Evolutionary conservation across 2,329 filamentous ascomycete species (phyloP), one percentile per base, ranked within the genome.

Genomic region (Trichoderma breve): DNA sequence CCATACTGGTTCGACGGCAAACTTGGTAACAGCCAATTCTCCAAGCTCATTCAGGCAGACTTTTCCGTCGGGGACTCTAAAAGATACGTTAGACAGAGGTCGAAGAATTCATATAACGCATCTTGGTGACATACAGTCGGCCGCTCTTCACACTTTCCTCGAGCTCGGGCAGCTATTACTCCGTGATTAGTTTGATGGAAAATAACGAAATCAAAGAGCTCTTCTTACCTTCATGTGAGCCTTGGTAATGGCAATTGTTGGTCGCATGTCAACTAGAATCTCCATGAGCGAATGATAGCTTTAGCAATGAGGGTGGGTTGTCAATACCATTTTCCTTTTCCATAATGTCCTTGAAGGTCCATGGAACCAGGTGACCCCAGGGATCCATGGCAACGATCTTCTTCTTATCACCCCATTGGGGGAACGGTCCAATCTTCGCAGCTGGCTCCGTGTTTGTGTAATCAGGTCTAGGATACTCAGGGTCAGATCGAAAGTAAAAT

Each of bases 361-460:
- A 95, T 9, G 93, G 93, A 9, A 92, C 89, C 73, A 97, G 84
- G 83, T 98, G 96, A 7, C 96, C 95, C 81, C 92, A 93, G 0
- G 95, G 95, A 79, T 98, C 96, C 94, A 99, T 97, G 21, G 95
- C 93, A 15, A 98, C 95, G 74, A 99, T 98, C 85, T 98, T 98
- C 82, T 93, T 94, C 78, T 88, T 89, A 79, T 97, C 93, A 30
- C 88, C 89, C 95, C 95, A 99, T 82, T 96, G 90, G 8, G 93
- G 91, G 77, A 97, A 97, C 8, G 93, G 94, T 0, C 94, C 94
- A 79, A 98, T 93, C 68, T 91, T 89, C 26, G 90, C 93, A n/a
- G 95, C 94, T 14, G 96, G 96, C 81, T 98, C 93, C 11, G 94
- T 97, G 81, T 98, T 85, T 74, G 85, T 89, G 76, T 87, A 90